These are phyloP conservation scores for Lentinula novae-zelandiae DNA, from an alignment of 1,284 basidiomycete genomes.

Conservation along the genomic window DNA sequence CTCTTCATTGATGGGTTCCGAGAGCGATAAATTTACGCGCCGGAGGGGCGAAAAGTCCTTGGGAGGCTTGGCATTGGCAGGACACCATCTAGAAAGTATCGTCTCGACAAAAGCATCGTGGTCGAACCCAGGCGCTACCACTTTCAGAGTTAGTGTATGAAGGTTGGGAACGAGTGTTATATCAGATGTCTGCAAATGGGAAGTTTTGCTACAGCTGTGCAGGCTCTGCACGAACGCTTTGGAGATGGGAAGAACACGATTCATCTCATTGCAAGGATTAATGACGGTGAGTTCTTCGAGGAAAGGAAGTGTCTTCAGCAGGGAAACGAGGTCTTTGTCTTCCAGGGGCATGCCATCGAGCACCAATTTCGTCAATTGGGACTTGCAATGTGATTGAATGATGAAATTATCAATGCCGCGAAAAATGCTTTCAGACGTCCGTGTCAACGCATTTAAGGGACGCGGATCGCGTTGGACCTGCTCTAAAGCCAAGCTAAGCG, in stretches of 20 bases:
- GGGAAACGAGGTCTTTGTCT: background rate
- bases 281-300: background rate
- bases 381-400: background rate
- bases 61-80: background rate
- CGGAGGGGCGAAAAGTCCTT: background rate
- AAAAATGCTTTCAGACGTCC: background rate
- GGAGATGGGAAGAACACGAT: background rate
- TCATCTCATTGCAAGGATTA: background rate
- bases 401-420: background rate
- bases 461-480: too few species aligned
- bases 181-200: background rate
- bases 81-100: background rate
- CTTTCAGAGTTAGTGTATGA: background rate
- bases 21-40: background rate
- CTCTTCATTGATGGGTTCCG: background rate
- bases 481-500: too few species aligned
- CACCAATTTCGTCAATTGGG: background rate
- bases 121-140: background rate
- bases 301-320: background rate
- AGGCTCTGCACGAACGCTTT: background rate
- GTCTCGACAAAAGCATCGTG: background rate
- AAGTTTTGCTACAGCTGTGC: background rate
- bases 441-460: too few species aligned
- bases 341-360: background rate
- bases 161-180: background rate